Evolutionary conservation across 2,329 filamentous ascomycete genomes (phyloP).

Genomic region (Coccinonectria pachysandricola): DNA sequence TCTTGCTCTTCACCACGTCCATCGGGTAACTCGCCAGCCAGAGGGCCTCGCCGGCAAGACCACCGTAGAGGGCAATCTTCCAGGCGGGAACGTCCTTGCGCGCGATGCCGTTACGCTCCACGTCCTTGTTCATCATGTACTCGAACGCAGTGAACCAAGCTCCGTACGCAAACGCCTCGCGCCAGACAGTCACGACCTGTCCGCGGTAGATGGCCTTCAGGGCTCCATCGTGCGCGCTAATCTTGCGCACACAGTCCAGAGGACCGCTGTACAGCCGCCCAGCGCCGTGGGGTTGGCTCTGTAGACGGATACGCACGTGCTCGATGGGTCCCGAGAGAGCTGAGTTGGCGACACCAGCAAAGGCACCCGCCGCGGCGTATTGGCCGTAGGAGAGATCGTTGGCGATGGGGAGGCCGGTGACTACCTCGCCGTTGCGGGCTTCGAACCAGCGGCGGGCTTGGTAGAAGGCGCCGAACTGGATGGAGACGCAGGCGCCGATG

Average conservation of each 20-base stretch:
- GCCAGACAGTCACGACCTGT: slow-evolving; percentile 70
- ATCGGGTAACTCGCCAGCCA: slow-evolving; percentile 94
- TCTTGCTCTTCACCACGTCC: slow-evolving; percentile 98
- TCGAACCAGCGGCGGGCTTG: slow-evolving; percentile 81
- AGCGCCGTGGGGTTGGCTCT: slow-evolving; percentile 88
- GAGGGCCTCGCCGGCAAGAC: slow-evolving; percentile 83
- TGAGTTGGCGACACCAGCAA: slow-evolving; percentile 85
- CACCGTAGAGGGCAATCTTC: slow-evolving; percentile 88
- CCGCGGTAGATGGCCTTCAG: slow-evolving; percentile 75
- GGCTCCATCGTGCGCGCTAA: slow-evolving; percentile 55
- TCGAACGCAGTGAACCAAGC: slow-evolving; percentile 94
- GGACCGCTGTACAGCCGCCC: slow-evolving; percentile 72
- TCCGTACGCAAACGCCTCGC: slow-evolving; percentile 92
- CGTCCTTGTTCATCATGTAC: slow-evolving; percentile 90
- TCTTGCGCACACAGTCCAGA: slow-evolving; percentile 80
- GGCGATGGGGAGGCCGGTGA: no score
- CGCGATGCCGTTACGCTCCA: slow-evolving; percentile 61
- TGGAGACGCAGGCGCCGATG: slow-evolving; percentile 94
- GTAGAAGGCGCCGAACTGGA: slow-evolving; percentile 97
- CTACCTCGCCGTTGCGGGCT: slow-evolving; percentile 61
- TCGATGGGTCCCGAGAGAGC: slow-evolving; percentile 86
- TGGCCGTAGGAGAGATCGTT: slow-evolving; percentile 63
- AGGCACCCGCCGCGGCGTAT: slow-evolving; percentile 85
- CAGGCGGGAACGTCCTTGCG: slow-evolving; percentile 69
- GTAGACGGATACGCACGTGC: slow-evolving; percentile 89